Evolutionary conservation across 495 filamentous ascomycete species (phyloP), one percentile per base, ranked within the genome.

Genomic region (Darksidea phi): DNA sequence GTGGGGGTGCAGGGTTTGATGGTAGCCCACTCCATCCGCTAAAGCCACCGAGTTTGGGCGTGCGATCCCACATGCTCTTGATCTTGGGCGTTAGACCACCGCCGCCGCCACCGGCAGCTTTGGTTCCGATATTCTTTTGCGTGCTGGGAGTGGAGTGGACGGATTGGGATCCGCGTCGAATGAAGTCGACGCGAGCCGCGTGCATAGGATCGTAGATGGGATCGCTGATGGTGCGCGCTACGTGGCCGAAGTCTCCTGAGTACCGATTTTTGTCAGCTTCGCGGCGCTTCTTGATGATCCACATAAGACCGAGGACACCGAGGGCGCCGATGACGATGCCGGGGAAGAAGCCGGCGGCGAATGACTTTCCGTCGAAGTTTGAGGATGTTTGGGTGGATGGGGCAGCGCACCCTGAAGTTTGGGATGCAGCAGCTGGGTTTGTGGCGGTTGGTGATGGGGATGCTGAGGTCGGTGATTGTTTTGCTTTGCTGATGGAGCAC

Each of bases 301-400:
- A 66, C 34, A 77, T 65, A 1, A 82, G 58, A 12, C 77, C 67
- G 15, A 80, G 66, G 12, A 76, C 72, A 18, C 76, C 55, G 6
- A 84, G 61, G n/a, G 74, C 76, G 13, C 84, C 86, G 45, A 81
- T 68, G 18, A 84, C 41, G 10, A 84, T 70, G 8, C 86, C 86
- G 4, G 85, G 82, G 65, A 88, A 84, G 74, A 88, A 84, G 18
- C 85, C 85, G 18, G 79, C 83, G 18, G 80, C 67, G 41, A 88
- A 70, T 12, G 84, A 84, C 43, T 68, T 71, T 50, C 70, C 76
- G 38, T 84, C 79, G 68, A 82, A 86, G 20, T 72, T 69, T 24
- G 75, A 68, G 38, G 57, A 13, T 28, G 37, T 25, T 17, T 37
- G 21, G 21, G 17, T 66, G 63, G 21, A 57, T 41, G 38, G 72